Evolutionary conservation across 805 yeast genomes (phyloP), one percentile per base, ranked within the genome.

Genomic region (Lipomyces starkeyi): DNA sequence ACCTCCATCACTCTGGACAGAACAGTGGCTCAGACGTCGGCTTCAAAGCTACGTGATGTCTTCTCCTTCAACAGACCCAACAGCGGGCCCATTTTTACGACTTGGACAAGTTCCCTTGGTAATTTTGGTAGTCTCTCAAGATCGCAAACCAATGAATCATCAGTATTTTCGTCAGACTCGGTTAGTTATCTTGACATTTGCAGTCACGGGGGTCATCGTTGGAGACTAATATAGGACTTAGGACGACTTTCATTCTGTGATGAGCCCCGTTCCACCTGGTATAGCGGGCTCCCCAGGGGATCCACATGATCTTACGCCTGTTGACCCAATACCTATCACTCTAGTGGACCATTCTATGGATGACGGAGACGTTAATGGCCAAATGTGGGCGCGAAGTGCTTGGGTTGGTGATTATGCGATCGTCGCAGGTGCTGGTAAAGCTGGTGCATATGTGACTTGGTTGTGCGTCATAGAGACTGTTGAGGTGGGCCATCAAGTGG

Each of bases 381-480:
- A 62, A 9, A 56, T 74, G 11, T 83, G 85, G 85, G 84, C 83
- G 0, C 68, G 71, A 2, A 73, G 76, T 20, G 83, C 82, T 0
- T 75, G 76, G 22, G 76, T 84, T 2, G 79, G 79, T 1, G 80
- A 79, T 47, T 80, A 81, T 68, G 78, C 81, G 14, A 74, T 82
- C 2, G 80, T 83, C 0, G 74, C 75, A 2, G 85, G 84, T 3
- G 63, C 74, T 43, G 69, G 72, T 20, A 77, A 76, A 59, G 76
- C 77, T 2, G 78, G 80, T 17, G 75, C 78, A n/a, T 84, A 83
- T 70, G 85, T 83, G 5, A 80, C 78, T 1, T 84, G 83, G 82
- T 71, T 77, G 8, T 73, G 84, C 4, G 64, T 71, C 4, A 77
- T 84, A 27, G 79, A 78, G 20, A 82, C 84, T 1, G 53, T 73